A percentile compares a stretch with the other conserved stretches of the same genome.
Evolutionary conservation across 2,329 filamentous ascomycete species (phyloP).

Genomic region (Fusarium tjaetaba): DNA sequence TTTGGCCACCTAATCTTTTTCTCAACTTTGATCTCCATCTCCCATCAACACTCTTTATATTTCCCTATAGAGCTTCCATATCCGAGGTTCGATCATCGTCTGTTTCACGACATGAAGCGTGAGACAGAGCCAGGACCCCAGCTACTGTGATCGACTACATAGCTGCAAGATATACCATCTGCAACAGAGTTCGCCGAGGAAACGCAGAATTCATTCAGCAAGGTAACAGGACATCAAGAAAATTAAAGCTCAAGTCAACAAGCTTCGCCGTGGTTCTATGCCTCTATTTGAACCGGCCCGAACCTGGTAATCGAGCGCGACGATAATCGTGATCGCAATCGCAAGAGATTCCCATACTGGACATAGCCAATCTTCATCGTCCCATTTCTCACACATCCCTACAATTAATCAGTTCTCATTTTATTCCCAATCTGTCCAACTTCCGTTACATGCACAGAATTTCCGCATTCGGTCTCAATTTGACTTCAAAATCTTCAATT

Average conservation of each 20-base stretch:
- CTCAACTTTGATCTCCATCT: neutral
- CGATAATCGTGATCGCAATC: constrained; percentile 11
- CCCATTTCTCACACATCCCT: neutral
- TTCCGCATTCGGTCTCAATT: neutral
- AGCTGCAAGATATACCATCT: neutral
- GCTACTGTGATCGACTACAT: neutral
- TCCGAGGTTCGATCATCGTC: neutral
- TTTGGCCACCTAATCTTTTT: neutral
- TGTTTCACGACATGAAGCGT: constrained; percentile 2
- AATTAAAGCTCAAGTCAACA: constrained; percentile 1
- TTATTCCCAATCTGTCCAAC: neutral
- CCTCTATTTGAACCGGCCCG: neutral
- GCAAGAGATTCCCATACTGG: neutral
- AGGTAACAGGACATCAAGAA: neutral
- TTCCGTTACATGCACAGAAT: neutral
- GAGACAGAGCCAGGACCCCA: neutral
- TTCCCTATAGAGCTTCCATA: neutral
- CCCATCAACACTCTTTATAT: neutral
- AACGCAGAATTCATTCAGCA: neutral
- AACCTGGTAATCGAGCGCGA: neutral
- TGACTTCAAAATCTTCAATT: constrained; percentile 8
- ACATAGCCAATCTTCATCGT: neutral
- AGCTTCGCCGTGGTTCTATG: constrained; percentile 27
- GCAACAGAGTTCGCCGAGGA: neutral
- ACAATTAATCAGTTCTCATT: neutral